Evolutionary conservation across 78 protist species (phyloP).

Genomic region (Dictyostelium capitatum): DNA sequence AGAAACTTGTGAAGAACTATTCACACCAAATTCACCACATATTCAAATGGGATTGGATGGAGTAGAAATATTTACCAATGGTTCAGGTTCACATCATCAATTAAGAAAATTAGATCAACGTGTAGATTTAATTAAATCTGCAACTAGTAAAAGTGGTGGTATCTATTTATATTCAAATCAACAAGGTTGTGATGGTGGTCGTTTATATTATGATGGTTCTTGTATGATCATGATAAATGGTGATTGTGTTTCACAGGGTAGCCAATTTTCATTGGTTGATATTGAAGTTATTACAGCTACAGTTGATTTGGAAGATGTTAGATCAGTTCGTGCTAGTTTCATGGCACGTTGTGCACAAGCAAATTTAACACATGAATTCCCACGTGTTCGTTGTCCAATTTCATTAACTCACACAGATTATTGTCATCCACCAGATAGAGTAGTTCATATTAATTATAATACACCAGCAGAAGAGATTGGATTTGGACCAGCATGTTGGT

Average conservation of each 20-base stretch:
- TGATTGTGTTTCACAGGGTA: conserved; percentile 85
- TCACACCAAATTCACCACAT: conserved; percentile 88
- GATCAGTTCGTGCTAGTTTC: conserved; percentile 45
- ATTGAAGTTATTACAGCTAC: conserved; percentile 86
- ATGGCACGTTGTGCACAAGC: conserved; percentile 74
- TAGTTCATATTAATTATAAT: conserved; percentile 14
- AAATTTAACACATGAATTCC: conserved; percentile 47
- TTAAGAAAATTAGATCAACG: conserved; percentile 90
- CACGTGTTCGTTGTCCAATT: conserved; percentile 69
- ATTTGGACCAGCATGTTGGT: conserved; percentile 93
- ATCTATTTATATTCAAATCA: conserved; percentile 79
- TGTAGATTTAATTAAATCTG: conserved; percentile 83
- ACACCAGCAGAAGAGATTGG: conserved; percentile 84
- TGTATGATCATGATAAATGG: conserved; percentile 89
- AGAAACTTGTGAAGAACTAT: conserved; percentile 94
- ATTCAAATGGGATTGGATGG: conserved; percentile 84
- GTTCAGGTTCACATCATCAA: conserved; percentile 93
- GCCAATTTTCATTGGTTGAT: conserved; percentile 84
- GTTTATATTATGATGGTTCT: conserved; percentile 94
- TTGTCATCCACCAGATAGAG: conserved; percentile 13
- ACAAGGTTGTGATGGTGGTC: conserved; percentile 94
- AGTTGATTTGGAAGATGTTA: conserved; percentile 82
- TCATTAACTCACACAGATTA: neutral
- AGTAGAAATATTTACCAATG: conserved; percentile 92
- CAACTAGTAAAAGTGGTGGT: conserved; percentile 84